Evolutionary conservation across 352 stramenopile genomes (phyloP), one percentile per base, ranked within the genome.

Genomic region (Phytopythium delawarense): DNA sequence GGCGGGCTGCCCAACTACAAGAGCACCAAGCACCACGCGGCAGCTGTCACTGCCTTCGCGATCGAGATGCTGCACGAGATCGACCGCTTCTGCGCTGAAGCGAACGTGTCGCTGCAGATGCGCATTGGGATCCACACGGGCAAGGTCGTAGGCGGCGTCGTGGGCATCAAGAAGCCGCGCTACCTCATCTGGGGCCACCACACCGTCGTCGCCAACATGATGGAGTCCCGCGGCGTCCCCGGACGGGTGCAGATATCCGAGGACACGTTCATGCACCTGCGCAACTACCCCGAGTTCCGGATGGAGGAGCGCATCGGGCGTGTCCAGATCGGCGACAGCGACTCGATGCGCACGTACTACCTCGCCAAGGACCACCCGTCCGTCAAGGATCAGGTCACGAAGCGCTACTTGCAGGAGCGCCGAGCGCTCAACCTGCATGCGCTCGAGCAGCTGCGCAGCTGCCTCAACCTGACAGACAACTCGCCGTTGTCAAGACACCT

Each of bases 61-160:
- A 75, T 93, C 46, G 80, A 92, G 54, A 96, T 94, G 82, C 74
- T 94, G n/a, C 83, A 82, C 23, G 87, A 94, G 50, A 92, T 96
- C 51, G 78, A 92, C 8, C 64, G 65, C 11, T 94, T 96, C 61
- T 87, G 79, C n/a, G 65, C 64, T 2, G 69, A 87, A 23, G 67
- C 73, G 28, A 79, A 89, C 18, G 82, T 92, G 9, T 65, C 72
- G n/a, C 61, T 96, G 30, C 81, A 93, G 55, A 94, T 96, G 87
- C 84, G 85, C 1, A 94, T 94, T 57, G 85, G 87, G 3, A 84
- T 96, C 57, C 87, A 96, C 65, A 94, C 81, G 1, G 85, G 87
- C 34, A 88, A 88, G 54, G 81, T 89, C 35, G 84, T 96, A 1
- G 87, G 87, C 0, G 86, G 84, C 7, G 83, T 96, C 18, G 86